phyloP scores from a whole-genome alignment of 257 asterid genomes.

The Petunia secreta region DNA sequence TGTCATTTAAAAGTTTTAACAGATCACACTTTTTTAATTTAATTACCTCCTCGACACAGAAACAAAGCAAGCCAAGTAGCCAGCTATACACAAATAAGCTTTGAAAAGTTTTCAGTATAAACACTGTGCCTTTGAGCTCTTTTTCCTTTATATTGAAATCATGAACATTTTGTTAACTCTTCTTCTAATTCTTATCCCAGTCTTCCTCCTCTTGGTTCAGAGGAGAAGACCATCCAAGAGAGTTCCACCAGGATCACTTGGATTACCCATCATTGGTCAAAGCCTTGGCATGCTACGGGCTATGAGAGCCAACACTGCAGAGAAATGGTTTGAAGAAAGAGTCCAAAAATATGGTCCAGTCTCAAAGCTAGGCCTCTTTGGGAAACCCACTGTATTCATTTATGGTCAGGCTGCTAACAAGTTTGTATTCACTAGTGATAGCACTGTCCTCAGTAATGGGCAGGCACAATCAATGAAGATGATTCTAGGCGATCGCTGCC shows the following conservation, averaged over 20 bases:
- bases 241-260: conserved; percentile 73
- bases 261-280: conserved; percentile 68
- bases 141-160: neutral
- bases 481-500: conserved; percentile 61
- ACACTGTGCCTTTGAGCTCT: neutral
- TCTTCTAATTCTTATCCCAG: conserved; percentile 41
- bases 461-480: conserved; percentile 59
- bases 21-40: no score
- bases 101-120: no score
- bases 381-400: conserved; percentile 66
- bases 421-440: conserved; percentile 56
- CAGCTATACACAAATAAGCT: no score
- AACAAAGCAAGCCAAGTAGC: no score
- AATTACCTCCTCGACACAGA: no score
- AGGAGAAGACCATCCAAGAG: conserved; percentile 29
- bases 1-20: no score
- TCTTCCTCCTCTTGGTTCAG: conserved; percentile 34
- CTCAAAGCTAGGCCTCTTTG: conserved; percentile 73
- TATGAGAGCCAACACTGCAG: conserved; percentile 73
- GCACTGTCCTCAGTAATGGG: conserved; percentile 44
- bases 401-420: conserved; percentile 78
- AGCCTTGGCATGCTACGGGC: conserved; percentile 64
- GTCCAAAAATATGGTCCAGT: conserved; percentile 57
- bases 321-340: conserved; percentile 59
- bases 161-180: conserved; percentile 36